phyloP scores from a whole-genome alignment of 108 stramenopile species.

The Halocafeteria seosinensis region DNA sequence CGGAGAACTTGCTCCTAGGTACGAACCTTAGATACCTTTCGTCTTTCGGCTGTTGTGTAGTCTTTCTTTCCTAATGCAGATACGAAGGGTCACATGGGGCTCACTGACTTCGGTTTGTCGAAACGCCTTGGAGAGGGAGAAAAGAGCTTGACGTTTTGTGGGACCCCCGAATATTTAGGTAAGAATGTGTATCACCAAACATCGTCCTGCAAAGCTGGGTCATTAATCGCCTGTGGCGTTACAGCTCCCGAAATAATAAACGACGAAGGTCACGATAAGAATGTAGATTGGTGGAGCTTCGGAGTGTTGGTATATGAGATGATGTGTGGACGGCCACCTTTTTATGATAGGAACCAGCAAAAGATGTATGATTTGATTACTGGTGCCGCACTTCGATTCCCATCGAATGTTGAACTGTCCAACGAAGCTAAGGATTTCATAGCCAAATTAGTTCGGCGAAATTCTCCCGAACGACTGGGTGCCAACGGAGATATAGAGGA shows the following conservation, averaged over 20 bases:
- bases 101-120: conserved; percentile 91
- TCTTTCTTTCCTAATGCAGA: too few species aligned
- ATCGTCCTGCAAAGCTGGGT: too few species aligned
- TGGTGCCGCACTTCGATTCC: conserved; percentile 66
- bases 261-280: conserved; percentile 24
- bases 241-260: conserved; percentile 40
- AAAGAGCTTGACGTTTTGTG: conserved; percentile 25
- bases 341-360: conserved; percentile 83
- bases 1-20: conserved; percentile 87
- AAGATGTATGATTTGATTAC: conserved; percentile 84
- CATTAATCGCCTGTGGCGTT: too few species aligned
- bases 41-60: too few species aligned
- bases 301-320: conserved; percentile 93
- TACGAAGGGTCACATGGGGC: conserved; percentile 69
- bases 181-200: too few species aligned
- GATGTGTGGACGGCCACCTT: conserved; percentile 89
- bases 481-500: conserved; percentile 69
- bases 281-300: conserved; percentile 46
- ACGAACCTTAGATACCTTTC: too few species aligned
- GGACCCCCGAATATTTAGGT: conserved; percentile 42
- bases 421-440: conserved; percentile 41
- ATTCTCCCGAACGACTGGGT: conserved; percentile 66
- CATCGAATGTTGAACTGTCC: conserved; percentile 43
- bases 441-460: conserved; percentile 61
- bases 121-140: conserved; percentile 32